Evolutionary conservation across 2,329 filamentous ascomycete genomes (phyloP).

Genomic region (Aspergillus udagawae): DNA sequence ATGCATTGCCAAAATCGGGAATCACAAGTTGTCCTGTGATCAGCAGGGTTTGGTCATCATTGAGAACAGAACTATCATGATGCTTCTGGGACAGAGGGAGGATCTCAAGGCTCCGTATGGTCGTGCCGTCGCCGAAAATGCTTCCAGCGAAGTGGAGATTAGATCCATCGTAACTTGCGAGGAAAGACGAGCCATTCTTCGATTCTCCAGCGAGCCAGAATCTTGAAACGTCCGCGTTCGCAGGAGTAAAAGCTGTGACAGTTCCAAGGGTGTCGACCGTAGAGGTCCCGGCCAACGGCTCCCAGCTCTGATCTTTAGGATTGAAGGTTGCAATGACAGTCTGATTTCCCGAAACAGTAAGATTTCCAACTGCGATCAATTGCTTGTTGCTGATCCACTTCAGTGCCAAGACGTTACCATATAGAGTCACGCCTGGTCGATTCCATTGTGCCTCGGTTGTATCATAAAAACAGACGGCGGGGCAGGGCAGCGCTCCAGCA

Average conservation of each 20-base stretch:
- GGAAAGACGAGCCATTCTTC: constrained; percentile 64
- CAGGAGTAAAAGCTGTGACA: constrained; percentile 70
- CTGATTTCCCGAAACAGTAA: constrained; percentile 63
- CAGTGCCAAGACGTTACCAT: constrained; percentile 67
- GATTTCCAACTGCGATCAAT: constrained; percentile 72
- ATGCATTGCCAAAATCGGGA: constrained; percentile 71
- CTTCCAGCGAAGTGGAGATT: constrained; percentile 65
- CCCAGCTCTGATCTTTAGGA: constrained; percentile 62
- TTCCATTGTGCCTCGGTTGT: constrained; percentile 71
- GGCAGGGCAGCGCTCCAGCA: constrained; percentile 78
- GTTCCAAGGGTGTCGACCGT: constrained; percentile 64
- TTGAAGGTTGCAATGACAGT: constrained; percentile 72
- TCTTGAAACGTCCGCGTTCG: constrained; percentile 65
- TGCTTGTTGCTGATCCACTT: constrained; percentile 70
- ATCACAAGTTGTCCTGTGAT: constrained; percentile 80
- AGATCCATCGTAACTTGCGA: constrained; percentile 76
- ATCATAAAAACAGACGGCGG: constrained; percentile 76
- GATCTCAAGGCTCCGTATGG: constrained; percentile 76
- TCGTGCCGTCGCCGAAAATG: constrained; percentile 60
- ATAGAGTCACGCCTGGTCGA: constrained; percentile 67
- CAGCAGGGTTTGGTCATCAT: constrained; percentile 67
- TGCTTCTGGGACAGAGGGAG: constrained; percentile 69
- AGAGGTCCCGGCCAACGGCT: constrained; percentile 52
- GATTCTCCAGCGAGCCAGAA: constrained; percentile 79
- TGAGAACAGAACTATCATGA: constrained; percentile 59